These are phyloP conservation scores for Aegilops umbellulata DNA, from an alignment of 176 grass and related monocot genomes.

Conservation along the genomic window DNA sequence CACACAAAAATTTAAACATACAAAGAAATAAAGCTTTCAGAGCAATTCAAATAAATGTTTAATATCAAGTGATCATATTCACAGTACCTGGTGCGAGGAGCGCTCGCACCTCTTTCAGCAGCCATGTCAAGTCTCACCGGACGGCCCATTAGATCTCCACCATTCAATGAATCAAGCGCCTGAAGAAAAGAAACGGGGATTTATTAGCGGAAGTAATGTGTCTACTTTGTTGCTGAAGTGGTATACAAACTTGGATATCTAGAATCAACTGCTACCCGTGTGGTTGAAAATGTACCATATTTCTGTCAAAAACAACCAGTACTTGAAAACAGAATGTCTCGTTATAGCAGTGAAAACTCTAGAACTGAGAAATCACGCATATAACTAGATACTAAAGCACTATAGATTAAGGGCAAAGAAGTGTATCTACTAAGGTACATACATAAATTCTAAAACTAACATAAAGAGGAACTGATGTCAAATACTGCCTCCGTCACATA, in stretches of 20 bases:
- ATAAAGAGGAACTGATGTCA: neutral
- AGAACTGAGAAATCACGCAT: neutral
- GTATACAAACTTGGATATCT: neutral
- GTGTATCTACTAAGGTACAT: neutral
- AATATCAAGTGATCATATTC: neutral
- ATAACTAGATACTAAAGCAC: neutral
- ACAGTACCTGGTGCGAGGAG: slow-evolving; percentile 61
- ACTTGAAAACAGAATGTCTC: neutral
- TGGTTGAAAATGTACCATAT: neutral
- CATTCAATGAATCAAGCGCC: slow-evolving; percentile 51
- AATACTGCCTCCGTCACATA: neutral
- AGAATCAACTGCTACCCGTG: neutral
- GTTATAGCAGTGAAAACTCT: neutral
- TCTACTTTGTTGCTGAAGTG: neutral
- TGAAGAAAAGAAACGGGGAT: slow-evolving; percentile 14
- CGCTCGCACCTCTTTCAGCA: slow-evolving; percentile 46
- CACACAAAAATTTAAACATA: neutral
- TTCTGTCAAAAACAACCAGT: neutral
- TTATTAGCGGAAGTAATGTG: neutral
- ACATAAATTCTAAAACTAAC: neutral
- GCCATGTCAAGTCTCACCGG: slow-evolving; percentile 65
- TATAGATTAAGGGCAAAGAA: neutral
- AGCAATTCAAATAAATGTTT: neutral
- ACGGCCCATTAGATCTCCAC: slow-evolving; percentile 57
- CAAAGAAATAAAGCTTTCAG: neutral